These are phyloP conservation scores for Zygosaccharomyces siamensis DNA, from an alignment of 805 yeast species.

Conservation along the genomic window DNA sequence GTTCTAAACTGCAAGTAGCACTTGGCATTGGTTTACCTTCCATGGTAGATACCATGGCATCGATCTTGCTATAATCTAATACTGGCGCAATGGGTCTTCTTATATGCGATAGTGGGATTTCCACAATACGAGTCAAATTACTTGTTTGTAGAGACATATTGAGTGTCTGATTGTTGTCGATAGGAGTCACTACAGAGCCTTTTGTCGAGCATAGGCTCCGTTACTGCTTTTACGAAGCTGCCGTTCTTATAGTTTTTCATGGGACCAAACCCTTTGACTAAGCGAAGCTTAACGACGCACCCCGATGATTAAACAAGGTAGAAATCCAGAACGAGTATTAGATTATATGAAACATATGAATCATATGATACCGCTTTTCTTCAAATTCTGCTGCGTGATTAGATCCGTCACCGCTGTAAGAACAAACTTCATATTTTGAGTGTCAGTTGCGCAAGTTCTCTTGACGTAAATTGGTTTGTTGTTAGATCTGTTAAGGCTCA, in stretches of 20 bases:
- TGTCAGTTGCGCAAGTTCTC: conserved; percentile 93
- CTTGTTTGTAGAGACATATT: conserved; percentile 68
- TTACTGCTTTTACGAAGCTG: not conserved
- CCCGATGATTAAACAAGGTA: not conserved
- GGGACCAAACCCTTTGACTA: not conserved
- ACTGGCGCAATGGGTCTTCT: conserved; percentile 84
- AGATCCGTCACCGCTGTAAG: conserved; percentile 89
- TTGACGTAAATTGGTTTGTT: conserved; percentile 81
- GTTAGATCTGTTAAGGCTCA: conserved; percentile 55
- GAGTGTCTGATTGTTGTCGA: not conserved
- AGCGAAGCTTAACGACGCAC: not conserved
- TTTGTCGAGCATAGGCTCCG: not conserved
- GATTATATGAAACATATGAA: conserved; percentile 35
- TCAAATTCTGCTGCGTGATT: conserved; percentile 76
- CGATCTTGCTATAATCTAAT: conserved; percentile 66
- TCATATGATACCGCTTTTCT: conserved; percentile 68
- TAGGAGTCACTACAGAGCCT: no score
- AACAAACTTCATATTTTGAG: conserved; percentile 82
- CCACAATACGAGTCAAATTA: conserved; percentile 45
- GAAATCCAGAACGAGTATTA: not conserved
- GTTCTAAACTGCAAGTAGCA: conserved; percentile 47
- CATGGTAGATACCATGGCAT: conserved; percentile 70
- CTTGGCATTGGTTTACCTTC: conserved; percentile 61
- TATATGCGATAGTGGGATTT: conserved; percentile 62
- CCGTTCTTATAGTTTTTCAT: conserved; percentile 5